Conservation (phyloP, 805 yeast genomes). For the Yamadazyma laniorum region DNA sequence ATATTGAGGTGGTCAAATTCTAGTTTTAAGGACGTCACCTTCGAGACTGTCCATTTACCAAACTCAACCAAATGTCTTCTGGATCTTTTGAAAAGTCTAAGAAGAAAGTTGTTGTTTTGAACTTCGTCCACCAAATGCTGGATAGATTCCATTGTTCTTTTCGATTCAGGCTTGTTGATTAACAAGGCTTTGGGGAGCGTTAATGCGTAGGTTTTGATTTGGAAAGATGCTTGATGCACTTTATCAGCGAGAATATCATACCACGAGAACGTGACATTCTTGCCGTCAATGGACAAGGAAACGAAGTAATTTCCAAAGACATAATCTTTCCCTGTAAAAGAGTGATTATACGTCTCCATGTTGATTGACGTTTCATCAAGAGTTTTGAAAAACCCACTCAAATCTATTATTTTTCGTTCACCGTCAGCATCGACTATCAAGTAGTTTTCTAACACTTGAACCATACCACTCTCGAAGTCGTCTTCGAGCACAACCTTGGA, state of each 20-base stretch:
- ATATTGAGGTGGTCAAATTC: slow-evolving; percentile 4
- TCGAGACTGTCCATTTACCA: slow-evolving; percentile 24
- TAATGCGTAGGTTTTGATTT: slow-evolving; percentile 5
- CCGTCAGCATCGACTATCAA: slow-evolving; percentile 9
- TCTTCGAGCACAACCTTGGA: slow-evolving; percentile 10
- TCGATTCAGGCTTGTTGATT: slow-evolving; percentile 32
- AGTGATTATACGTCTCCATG: slow-evolving; percentile 9
- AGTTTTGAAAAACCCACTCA: slow-evolving; percentile 8
- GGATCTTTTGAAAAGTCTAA: slow-evolving; percentile 29
- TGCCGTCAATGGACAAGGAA: slow-evolving; percentile 5
- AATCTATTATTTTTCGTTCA: slow-evolving; percentile 12
- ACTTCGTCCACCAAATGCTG: slow-evolving; percentile 32
- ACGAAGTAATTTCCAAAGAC: slow-evolving; percentile 9
- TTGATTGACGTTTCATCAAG: slow-evolving; percentile 13
- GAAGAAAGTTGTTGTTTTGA: slow-evolving; percentile 18
- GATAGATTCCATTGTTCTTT: slow-evolving; percentile 25
- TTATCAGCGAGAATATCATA: slow-evolving; percentile 7
- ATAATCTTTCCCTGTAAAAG: slow-evolving; percentile 7
- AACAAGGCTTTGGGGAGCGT: slow-evolving; percentile 10
- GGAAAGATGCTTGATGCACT: background rate
- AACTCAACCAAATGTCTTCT: slow-evolving; percentile 34
- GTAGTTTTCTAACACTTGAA: slow-evolving; percentile 4
- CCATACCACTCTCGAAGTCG: slow-evolving; percentile 6
- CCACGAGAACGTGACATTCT: background rate
- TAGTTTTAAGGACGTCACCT: slow-evolving; percentile 6